Base-by-base conservation (phyloP, 257 asterid species). In the Echium plantagineum region DNA sequence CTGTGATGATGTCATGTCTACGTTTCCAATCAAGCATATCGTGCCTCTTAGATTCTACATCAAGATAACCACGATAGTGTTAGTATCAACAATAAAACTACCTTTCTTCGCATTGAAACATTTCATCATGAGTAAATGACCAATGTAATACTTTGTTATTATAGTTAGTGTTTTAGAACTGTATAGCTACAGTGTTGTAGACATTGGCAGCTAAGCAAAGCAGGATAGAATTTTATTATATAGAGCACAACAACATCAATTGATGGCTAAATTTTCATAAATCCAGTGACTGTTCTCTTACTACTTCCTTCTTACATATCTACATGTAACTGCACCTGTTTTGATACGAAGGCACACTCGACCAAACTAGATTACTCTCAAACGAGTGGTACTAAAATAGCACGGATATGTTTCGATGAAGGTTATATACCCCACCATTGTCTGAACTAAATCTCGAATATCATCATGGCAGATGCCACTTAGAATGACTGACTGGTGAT, bases 1-100 rank as follows among this genome's bases (percentile, higher is more conserved):
- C 97, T 17, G 74, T 26, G 55, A 90, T 81, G 38, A 86, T 66
- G 49, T 86, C 95, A 71, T 72, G 79, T 82, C 99, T 79, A 63
- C 71, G 76, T 63, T 86, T 80, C 99, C 99, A 93, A 64, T 68
- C 79, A 6, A 89, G 84, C 61, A 61, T 46, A 26, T 77, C 90
- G 58, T 78, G 74, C 67, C 67, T 68, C 15, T 56, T 79, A 49
- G 89, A 65, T 66, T 81, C 99, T 93, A 63, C 17, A 71, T 55
- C 49, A 71, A 70, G 52, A 61, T 49, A 64, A 71, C 52, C 61
- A 30, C 21, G 58, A 51, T 48, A 69, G 58, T 49, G 65, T 69
- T 63, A 55, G 65, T 58, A 61, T 61, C 15, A 38, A 28, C 60
- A 52, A 55, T 22, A 26, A 19, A n/a, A n/a, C n/a, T n/a, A 28